Evolutionary conservation across 306 rosid species (phyloP), one percentile per base, ranked within the genome.

Genomic region (Neltuma alba): DNA sequence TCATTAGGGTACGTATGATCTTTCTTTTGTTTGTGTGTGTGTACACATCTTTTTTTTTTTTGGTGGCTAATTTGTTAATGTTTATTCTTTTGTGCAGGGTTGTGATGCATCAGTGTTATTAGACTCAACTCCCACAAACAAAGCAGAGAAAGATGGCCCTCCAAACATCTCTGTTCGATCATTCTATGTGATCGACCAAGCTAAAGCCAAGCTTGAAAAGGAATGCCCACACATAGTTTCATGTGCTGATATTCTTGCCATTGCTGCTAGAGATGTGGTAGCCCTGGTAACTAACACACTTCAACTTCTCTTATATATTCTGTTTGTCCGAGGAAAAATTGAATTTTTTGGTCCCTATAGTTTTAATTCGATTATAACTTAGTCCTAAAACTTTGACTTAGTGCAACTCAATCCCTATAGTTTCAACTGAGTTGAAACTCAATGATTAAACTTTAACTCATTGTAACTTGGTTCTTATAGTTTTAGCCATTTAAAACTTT

Each of bases 241-340:
- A 2, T 93, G 97, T 77, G 94, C 94, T 79, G 97, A 89, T 85
- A 86, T 91, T 27, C 16, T 91, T 0, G 86, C 92, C 77, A 82
- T 89, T 86, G 91, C 98, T 16, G 92, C 93, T 1, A 89, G 94
- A 85, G 98, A 93, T 80, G 93, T 80, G 2, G 94, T 91, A 44
- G 28, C 89, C 73, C 55, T 76, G 88, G 91, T 93, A 84, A 64
- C 20, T 5, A 64, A 23, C 34, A 58, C 8, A 0, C 20, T 58
- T 58, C 9, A 58, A 27, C 20, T 58, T 58, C 7, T 25, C 18
- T 27, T 58, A 1, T 20, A 27, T 58, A 58, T 27, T 57, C 6
- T 11, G n/a, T n/a, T n/a, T n/a, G n/a, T n/a, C n/a, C n/a, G n/a
- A n/a, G n/a, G n/a, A n/a, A n/a, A n/a, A n/a, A n/a, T n/a, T n/a